These are phyloP conservation scores for Arthroderma sp. DNA, from an alignment of 2,329 filamentous ascomycete species.

Conservation along the genomic window DNA sequence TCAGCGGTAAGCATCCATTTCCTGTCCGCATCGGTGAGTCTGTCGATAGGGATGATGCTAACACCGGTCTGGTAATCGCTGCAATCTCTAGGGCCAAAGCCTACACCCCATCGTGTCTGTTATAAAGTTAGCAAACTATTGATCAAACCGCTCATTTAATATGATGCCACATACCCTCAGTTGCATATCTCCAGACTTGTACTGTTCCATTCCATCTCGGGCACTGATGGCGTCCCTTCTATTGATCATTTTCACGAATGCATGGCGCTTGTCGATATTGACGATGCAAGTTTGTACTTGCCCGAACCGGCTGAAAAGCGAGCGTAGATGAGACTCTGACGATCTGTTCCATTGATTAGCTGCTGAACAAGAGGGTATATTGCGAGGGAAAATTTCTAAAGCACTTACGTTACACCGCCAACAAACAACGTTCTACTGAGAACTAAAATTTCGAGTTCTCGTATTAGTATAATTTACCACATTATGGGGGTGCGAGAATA, in stretches of 20 bases:
- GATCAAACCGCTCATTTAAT: slow-evolving; percentile 15
- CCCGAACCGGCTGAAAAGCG: slow-evolving; percentile 69
- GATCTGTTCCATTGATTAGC: slow-evolving; percentile 38
- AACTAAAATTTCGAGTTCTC: slow-evolving; percentile 36
- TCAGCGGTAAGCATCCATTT: slow-evolving; percentile 96
- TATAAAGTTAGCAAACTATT: slow-evolving; percentile 7
- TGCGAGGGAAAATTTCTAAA: not conserved
- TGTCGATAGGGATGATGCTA: slow-evolving; percentile 82
- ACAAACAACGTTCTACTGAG: slow-evolving; percentile 92
- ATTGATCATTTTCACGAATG: slow-evolving; percentile 96
- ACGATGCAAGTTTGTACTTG: slow-evolving; percentile 94
- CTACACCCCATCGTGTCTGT: slow-evolving; percentile 91
- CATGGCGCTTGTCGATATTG: slow-evolving; percentile 94
- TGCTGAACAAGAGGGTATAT: slow-evolving; percentile 4
- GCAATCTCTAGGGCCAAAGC: slow-evolving; percentile 92
- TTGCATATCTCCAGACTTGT: slow-evolving; percentile 57
- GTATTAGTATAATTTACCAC: slow-evolving; percentile 12
- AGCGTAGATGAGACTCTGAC: slow-evolving; percentile 68
- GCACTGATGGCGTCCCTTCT: slow-evolving; percentile 72
- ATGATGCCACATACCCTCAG: slow-evolving; percentile 46
- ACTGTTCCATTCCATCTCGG: slow-evolving; percentile 76
- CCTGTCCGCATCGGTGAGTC: slow-evolving; percentile 86
- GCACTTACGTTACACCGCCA: slow-evolving; percentile 74
- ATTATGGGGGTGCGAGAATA: slow-evolving; percentile 5
- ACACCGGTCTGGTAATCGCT: slow-evolving; percentile 88